A percentile compares a stretch with the other conserved stretches of the same genome.
Conservation (phyloP, 139 green algal genomes). For the Chlorella sp. region DNA sequence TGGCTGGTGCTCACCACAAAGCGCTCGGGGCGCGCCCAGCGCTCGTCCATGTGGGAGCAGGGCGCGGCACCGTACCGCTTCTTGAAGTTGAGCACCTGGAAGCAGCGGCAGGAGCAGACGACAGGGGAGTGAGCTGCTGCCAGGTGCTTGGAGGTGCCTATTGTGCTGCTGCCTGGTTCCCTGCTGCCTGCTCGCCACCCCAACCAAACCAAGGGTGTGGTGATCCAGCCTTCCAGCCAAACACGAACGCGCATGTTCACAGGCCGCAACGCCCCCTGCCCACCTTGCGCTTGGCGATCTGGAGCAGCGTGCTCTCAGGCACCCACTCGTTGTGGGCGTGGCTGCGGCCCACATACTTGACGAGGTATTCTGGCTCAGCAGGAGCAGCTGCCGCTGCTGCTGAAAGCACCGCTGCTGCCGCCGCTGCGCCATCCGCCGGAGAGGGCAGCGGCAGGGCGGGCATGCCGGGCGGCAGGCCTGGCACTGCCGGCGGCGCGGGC, state of each 20-base stretch:
- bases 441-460: constrained; percentile 28
- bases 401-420: constrained; percentile 19
- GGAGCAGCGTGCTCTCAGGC: constrained; percentile 66
- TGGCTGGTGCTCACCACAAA: background rate
- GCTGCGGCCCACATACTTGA: constrained; percentile 82
- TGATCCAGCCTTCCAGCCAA: no score
- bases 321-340: constrained; percentile 91
- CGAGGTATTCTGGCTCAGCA: constrained; percentile 82
- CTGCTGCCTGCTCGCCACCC: no score
- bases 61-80: constrained; percentile 64
- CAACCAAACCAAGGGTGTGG: no score
- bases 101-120: background rate
- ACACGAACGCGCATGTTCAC: no score
- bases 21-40: constrained; percentile 71
- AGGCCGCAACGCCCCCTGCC: background rate
- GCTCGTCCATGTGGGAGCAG: constrained; percentile 47
- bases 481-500: background rate
- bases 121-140: background rate
- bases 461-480: background rate
- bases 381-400: background rate
- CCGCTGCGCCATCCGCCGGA: constrained; percentile 40
- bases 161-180: no score
- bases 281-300: constrained; percentile 77
- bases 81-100: constrained; percentile 82
- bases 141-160: background rate